A percentile compares a stretch with the other conserved stretches of the same genome.
phyloP scores from a whole-genome alignment of 257 asterid species.

The Capsicum baccatum region DNA sequence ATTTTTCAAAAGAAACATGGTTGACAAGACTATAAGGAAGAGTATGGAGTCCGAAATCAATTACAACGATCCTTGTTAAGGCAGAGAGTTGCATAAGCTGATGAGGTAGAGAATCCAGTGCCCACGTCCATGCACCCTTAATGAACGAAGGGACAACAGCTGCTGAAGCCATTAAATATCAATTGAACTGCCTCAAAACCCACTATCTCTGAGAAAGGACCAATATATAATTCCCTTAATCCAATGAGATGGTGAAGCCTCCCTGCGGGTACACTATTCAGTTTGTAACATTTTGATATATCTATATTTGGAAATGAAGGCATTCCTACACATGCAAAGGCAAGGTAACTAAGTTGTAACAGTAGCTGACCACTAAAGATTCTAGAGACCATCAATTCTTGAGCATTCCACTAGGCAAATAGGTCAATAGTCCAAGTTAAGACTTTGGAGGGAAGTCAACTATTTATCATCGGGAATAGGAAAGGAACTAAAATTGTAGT shows the following conservation, averaged over 20 bases:
- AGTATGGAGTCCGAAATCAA: conserved; percentile 22
- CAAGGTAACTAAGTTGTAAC: conserved; percentile 19
- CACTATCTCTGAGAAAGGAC: conserved; percentile 23
- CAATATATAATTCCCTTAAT: neutral
- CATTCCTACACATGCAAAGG: neutral
- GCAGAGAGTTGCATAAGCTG: conserved; percentile 36
- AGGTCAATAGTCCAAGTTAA: neutral
- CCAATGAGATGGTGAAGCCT: conserved; percentile 3
- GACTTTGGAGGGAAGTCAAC: conserved; percentile 16
- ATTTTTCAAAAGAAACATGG: conserved; percentile 18
- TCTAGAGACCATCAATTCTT: neutral
- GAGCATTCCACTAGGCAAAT: conserved; percentile 32
- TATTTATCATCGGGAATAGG: neutral
- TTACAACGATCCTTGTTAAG: accelerated
- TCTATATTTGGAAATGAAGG: neutral
- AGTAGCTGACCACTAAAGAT: accelerated
- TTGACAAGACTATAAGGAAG: conserved; percentile 43
- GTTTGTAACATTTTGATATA: neutral
- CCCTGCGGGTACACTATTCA: neutral
- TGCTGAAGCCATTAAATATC: conserved; percentile 8
- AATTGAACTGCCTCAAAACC: conserved; percentile 2
- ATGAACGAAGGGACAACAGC: neutral
- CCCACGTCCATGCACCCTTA: neutral
- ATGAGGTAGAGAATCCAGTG: conserved; percentile 31
- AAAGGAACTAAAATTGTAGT: conserved; percentile 26